Percentiles rank a stretch among this genome's conserved stretches.
These are phyloP conservation scores for Hypoxylon sp. DNA, from an alignment of 2,329 filamentous ascomycete species.

Conservation along the genomic window DNA sequence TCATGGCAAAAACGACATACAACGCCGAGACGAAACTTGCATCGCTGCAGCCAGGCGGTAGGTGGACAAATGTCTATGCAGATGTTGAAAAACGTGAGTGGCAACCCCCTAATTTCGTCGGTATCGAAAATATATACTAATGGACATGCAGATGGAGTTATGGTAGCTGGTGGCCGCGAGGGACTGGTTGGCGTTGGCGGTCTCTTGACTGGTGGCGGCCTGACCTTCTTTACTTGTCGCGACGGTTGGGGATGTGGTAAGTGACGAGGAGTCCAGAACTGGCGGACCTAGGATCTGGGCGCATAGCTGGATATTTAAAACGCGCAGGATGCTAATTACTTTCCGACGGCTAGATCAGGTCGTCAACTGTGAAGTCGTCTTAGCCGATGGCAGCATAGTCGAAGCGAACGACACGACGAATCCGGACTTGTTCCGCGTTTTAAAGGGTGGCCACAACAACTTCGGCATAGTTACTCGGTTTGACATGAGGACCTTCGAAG, in stretches of 20 bases:
- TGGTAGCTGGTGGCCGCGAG: constrained; percentile 34
- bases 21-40: constrained; percentile 15
- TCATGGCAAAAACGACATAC: constrained; percentile 20
- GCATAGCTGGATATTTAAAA: too few species aligned
- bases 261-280: background rate
- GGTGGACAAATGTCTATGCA: constrained; percentile 25
- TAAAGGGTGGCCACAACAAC: constrained; percentile 34
- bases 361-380: constrained; percentile 32
- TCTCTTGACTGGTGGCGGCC: constrained; percentile 40
- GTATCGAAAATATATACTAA: background rate
- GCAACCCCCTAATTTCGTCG: background rate
- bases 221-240: constrained; percentile 26
- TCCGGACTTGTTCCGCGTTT: constrained; percentile 27
- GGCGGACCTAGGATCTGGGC: too few species aligned
- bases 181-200: constrained; percentile 40
- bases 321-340: background rate
- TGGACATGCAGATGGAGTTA: constrained; percentile 15
- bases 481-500: constrained; percentile 29
- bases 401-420: constrained; percentile 28
- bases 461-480: constrained; percentile 36
- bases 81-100: constrained; percentile 27
- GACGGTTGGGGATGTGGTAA: constrained; percentile 31
- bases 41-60: constrained; percentile 18
- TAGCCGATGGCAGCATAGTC: constrained; percentile 33
- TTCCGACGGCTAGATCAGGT: constrained; percentile 25